A percentile compares a stretch with the other conserved stretches of the same genome.
Conservation (phyloP, 2,329 filamentous ascomycete genomes). For the Neocucurbitaria cava region DNA sequence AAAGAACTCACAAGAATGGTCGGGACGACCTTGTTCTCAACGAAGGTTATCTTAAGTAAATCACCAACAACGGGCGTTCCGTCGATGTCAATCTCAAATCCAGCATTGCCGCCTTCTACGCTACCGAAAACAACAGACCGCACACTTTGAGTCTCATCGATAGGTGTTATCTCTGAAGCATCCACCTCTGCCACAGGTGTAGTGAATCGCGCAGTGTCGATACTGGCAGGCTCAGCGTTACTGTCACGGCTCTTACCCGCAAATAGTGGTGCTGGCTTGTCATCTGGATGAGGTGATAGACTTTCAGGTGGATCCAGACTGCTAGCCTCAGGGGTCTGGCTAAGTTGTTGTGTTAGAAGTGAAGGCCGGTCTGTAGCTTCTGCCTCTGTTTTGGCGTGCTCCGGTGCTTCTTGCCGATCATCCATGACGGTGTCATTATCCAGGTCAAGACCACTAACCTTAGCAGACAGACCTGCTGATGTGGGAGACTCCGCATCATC, state of each 20-base stretch:
- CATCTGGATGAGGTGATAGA: slow-evolving; percentile 67
- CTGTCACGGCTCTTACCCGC: slow-evolving; percentile 48
- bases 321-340: slow-evolving; percentile 37
- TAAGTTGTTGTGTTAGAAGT: slow-evolving; percentile 53
- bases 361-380: slow-evolving; percentile 46
- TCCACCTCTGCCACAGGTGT: slow-evolving; percentile 35
- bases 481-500: slow-evolving; percentile 55
- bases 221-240: slow-evolving; percentile 36
- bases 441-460: slow-evolving; percentile 65
- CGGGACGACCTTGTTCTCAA: slow-evolving; percentile 91
- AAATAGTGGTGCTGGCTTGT: slow-evolving; percentile 73
- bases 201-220: slow-evolving; percentile 39
- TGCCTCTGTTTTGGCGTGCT: slow-evolving; percentile 26
- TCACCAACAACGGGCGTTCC: slow-evolving; percentile 88
- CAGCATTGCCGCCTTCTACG: slow-evolving; percentile 38
- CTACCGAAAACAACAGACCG: slow-evolving; percentile 46
- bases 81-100: slow-evolving; percentile 66
- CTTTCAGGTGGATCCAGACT: slow-evolving; percentile 31
- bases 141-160: slow-evolving; percentile 44
- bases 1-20: slow-evolving; percentile 82
- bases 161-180: slow-evolving; percentile 45
- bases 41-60: slow-evolving; percentile 93
- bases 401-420: slow-evolving; percentile 31
- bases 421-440: slow-evolving; percentile 63
- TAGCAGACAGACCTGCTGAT: slow-evolving; percentile 61